Conservation (phyloP, 2,329 filamentous ascomycete species). For the Emydomyces testavorans region DNA sequence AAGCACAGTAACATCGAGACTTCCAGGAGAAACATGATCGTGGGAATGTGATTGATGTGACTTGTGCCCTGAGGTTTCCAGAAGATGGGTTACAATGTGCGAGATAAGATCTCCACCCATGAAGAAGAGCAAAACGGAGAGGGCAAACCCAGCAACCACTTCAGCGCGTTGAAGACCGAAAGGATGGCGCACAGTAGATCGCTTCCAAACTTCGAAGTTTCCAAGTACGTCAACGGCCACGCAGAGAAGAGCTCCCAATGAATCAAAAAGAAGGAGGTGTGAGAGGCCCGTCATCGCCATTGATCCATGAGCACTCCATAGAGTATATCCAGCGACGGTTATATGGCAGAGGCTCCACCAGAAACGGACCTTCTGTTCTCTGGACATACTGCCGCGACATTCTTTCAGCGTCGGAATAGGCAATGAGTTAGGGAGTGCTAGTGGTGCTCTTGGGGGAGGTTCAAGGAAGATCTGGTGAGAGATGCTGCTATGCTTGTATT, state of each 20-base stretch:
- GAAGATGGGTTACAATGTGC: conserved; percentile 83
- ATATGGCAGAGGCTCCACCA: conserved; percentile 88
- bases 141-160: conserved; percentile 87
- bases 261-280: conserved; percentile 90
- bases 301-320: conserved; percentile 75
- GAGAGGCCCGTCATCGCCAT: conserved; percentile 85
- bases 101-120: conserved; percentile 93
- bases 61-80: conserved; percentile 64
- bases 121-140: conserved; percentile 93
- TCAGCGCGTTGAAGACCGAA: conserved; percentile 87
- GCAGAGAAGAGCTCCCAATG: conserved; percentile 80
- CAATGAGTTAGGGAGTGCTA: conserved; percentile 80
- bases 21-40: conserved; percentile 58
- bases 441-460: conserved; percentile 70
- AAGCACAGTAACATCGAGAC: conserved; percentile 67
- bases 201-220: conserved; percentile 96
- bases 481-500: conserved; percentile 94
- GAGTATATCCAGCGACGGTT: conserved; percentile 67
- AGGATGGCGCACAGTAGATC: conserved; percentile 82
- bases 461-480: conserved; percentile 96
- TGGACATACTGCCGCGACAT: conserved; percentile 80
- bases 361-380: conserved; percentile 68
- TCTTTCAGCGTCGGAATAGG: conserved; percentile 83
- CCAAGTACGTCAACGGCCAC: conserved; percentile 84
- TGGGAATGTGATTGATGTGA: conserved; percentile 61